Base-by-base conservation (phyloP, 2,329 filamentous ascomycete species). In the Fusarium brevicatenulatum region DNA sequence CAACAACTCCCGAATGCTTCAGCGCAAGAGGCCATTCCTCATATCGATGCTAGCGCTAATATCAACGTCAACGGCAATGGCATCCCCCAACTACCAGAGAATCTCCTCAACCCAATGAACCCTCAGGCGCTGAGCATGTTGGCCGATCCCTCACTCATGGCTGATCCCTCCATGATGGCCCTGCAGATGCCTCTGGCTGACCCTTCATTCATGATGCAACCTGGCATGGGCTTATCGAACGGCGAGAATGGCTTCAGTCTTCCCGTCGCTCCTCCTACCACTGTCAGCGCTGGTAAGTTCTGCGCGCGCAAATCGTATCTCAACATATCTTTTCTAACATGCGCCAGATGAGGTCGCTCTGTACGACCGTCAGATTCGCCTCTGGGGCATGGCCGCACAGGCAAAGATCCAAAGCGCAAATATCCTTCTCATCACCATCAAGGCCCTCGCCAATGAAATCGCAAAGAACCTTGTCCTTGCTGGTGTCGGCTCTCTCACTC, bases 391-490 rank as follows among this genome's bases (percentile, higher is more conserved):
- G 79, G 91, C 96, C 78, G 96, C 96, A 11, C 96, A 99, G 82
- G 93, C 97, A 81, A 94, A 93, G 80, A 95, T 99, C 65, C 94
- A 95, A 76, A 93, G 89, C 66, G 94, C 96, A 66, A 95, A 95
- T 78, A 92, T 99, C 76, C 91, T 98, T 50, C 90, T 99, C 71
- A 92, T 99, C 75, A 95, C 91, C 36, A 91, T 97, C 81, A 93
- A 93, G 79, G 95, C 93, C 2, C 89, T 99, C 21, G 95, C 93
- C 65, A 97, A 95, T 80, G 96, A 99, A 83, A 92, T 98, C 61
- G 95, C 96, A 71, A 99, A 99, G 86, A 99, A 98, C 80, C 91
- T 99, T 28, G 95, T 98, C 23, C 90, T 99, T 6, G 95, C 96
- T 28, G 96, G 96, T 67, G 93, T 99, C 77, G 93, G 93, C 64